Evolutionary conservation across 768 basidiomycete species (phyloP).

Genomic region (Kwoniella sp.): DNA sequence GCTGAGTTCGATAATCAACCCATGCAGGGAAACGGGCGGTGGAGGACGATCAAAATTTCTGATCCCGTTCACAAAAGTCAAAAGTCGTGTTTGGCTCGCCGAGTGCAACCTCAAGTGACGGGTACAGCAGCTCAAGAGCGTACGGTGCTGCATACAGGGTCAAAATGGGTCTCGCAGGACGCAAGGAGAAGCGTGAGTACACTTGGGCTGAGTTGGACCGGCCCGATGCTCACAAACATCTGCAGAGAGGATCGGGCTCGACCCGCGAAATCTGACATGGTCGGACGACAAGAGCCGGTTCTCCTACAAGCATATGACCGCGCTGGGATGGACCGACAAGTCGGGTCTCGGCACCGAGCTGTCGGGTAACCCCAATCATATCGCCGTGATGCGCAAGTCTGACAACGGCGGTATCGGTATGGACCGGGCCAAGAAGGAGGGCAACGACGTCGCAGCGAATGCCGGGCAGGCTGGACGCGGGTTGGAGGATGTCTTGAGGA

Average conservation of each 20-base stretch:
- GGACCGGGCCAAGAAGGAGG: slow-evolving; percentile 47
- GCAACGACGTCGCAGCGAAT: slow-evolving; percentile 39
- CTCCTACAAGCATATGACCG: slow-evolving; percentile 48
- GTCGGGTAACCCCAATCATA: slow-evolving; percentile 48
- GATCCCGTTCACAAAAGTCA: slow-evolving; percentile 1
- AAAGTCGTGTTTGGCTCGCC: background rate
- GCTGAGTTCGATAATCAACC: too few relatives aligned
- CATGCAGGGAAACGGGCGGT: background rate
- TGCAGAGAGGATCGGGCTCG: slow-evolving; percentile 46
- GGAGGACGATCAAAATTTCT: slow-evolving; percentile 13
- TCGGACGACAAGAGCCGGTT: slow-evolving; percentile 48
- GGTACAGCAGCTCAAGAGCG: background rate
- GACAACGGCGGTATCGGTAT: slow-evolving; percentile 50
- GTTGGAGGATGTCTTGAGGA: slow-evolving; percentile 47
- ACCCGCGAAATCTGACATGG: slow-evolving; percentile 51
- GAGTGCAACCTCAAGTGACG: background rate
- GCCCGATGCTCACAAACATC: background rate
- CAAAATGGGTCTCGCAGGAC: slow-evolving; percentile 47
- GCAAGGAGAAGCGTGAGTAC: slow-evolving; percentile 43
- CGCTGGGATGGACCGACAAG: slow-evolving; percentile 45
- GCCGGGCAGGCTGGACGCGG: slow-evolving; percentile 45
- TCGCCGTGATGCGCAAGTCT: slow-evolving; percentile 48
- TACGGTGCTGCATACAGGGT: background rate
- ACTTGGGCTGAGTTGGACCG: background rate
- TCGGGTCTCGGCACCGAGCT: slow-evolving; percentile 42